A percentile compares a stretch with the other conserved stretches of the same genome.
Conservation (phyloP, 2,329 filamentous ascomycete species). For the Berkeleyomyces rouxiae region DNA sequence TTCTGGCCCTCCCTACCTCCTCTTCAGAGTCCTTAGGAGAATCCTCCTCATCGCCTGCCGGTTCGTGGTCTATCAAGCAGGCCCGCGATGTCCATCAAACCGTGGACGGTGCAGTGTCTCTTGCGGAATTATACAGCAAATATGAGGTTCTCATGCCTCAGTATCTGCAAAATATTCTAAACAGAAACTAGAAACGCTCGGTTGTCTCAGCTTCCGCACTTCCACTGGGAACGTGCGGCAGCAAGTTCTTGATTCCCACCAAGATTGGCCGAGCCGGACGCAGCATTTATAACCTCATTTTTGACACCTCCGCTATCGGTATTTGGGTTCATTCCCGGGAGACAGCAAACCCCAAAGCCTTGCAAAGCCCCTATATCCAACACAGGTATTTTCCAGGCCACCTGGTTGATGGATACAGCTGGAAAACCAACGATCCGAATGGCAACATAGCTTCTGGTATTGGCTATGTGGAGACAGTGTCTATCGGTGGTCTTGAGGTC, state of each 20-base stretch:
- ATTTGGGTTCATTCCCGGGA: constrained; percentile 33
- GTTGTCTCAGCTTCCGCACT: constrained; percentile 20
- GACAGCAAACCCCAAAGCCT: constrained; percentile 21
- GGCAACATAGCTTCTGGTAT: constrained; percentile 26
- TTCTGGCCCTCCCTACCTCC: no score
- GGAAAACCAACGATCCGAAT: constrained; percentile 29
- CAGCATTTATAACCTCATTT: constrained; percentile 24
- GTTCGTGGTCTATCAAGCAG: no score
- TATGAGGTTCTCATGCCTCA: constrained; percentile 21
- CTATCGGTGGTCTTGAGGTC: constrained; percentile 26
- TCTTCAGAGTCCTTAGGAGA: no score
- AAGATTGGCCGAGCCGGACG: constrained; percentile 28
- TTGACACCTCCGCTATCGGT: constrained; percentile 31
- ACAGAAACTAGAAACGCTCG: constrained; percentile 16
- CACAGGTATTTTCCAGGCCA: constrained; percentile 23
- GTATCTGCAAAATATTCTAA: constrained; percentile 18
- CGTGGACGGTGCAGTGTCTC: constrained; percentile 12
- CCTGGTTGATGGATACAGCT: constrained; percentile 23
- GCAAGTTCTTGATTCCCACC: constrained; percentile 25
- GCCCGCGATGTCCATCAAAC: no score
- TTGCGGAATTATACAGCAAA: constrained; percentile 25
- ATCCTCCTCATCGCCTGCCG: no score
- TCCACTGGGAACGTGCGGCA: constrained; percentile 17
- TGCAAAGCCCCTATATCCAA: constrained; percentile 25
- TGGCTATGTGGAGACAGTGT: constrained; percentile 29